A percentile compares a stretch with the other conserved stretches of the same genome.
phyloP scores from a whole-genome alignment of 2,329 filamentous ascomycete genomes.

The Aspergillus niger region DNA sequence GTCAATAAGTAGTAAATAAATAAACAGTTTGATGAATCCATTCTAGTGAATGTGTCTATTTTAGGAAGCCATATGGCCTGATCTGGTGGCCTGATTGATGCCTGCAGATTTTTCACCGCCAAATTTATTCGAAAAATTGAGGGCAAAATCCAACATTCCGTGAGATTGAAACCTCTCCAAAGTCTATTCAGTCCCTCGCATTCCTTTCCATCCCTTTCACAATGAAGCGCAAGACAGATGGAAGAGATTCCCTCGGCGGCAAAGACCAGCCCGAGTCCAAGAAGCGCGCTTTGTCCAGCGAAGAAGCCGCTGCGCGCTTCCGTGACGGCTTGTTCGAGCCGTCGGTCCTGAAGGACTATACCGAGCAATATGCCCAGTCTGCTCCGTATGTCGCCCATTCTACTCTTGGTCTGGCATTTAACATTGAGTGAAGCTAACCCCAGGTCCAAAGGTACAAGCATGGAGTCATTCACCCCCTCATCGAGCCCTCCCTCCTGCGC shows the following conservation, averaged over 20 bases:
- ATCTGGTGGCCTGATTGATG: conserved; percentile 22
- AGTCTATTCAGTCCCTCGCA: neutral
- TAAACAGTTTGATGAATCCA: too few species aligned
- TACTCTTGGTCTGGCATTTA: neutral
- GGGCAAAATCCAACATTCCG: conserved; percentile 11
- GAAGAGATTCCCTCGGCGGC: conserved; percentile 29
- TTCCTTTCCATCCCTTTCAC: conserved; percentile 12
- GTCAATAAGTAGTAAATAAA: too few species aligned
- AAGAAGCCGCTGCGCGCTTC: conserved; percentile 45
- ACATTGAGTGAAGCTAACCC: conserved; percentile 3
- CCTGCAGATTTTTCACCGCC: conserved; percentile 23
- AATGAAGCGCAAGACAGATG: conserved; percentile 50
- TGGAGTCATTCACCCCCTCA: conserved; percentile 79
- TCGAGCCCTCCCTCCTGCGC: conserved; percentile 80
- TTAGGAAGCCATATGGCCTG: conserved; percentile 18
- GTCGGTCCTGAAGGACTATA: conserved; percentile 45
- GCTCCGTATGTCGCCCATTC: conserved; percentile 39
- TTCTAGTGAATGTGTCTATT: neutral
- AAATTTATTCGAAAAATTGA: conserved; percentile 9
- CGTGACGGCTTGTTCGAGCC: conserved; percentile 47
- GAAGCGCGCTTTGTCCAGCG: conserved; percentile 42
- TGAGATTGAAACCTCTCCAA: neutral
- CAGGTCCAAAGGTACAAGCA: conserved; percentile 71
- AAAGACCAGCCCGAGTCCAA: conserved; percentile 41
- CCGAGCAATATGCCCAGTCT: conserved; percentile 45